Percentiles rank a stretch among this genome's conserved stretches.
Conservation (phyloP, 2,329 filamentous ascomycete species). For the Fusarium camptoceras region DNA sequence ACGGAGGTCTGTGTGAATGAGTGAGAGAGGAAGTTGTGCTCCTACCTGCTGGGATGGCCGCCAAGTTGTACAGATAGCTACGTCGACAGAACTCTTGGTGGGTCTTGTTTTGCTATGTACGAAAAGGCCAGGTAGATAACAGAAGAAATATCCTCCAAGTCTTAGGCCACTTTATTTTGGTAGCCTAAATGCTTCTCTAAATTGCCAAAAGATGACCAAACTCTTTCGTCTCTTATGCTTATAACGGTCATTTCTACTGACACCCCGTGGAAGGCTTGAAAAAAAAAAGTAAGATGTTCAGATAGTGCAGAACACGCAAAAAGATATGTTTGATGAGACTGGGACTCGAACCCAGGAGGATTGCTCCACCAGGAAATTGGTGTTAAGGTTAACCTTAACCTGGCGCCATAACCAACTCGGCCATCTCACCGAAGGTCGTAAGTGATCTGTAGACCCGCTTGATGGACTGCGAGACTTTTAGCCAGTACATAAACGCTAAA, state of each 20-base stretch:
- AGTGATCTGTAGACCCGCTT: slow-evolving; percentile 13
- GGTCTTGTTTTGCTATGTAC: too few species aligned
- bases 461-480: fast-evolving
- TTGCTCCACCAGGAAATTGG: slow-evolving; percentile 45
- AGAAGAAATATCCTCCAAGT: too few species aligned
- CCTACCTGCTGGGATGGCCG: not conserved
- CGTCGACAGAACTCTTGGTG: too few species aligned
- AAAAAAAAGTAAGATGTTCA: too few species aligned
- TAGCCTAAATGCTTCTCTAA: too few species aligned
- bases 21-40: not conserved
- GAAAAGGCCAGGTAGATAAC: too few species aligned
- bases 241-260: too few species aligned
- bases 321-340: slow-evolving; percentile 36
- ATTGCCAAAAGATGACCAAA: too few species aligned
- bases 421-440: slow-evolving; percentile 36
- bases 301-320: not conserved
- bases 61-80: too few species aligned
- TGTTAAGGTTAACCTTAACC: slow-evolving; percentile 41
- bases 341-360: slow-evolving; percentile 47
- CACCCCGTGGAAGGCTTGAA: too few species aligned
- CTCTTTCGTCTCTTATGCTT: too few species aligned
- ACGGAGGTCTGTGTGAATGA: not conserved
- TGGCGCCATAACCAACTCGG: slow-evolving; percentile 44
- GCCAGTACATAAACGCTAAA: not conserved
- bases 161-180: too few species aligned